Evolutionary conservation across 2,329 filamentous ascomycete species (phyloP), one percentile per base, ranked within the genome.

Genomic region (Metarhizium sp.): DNA sequence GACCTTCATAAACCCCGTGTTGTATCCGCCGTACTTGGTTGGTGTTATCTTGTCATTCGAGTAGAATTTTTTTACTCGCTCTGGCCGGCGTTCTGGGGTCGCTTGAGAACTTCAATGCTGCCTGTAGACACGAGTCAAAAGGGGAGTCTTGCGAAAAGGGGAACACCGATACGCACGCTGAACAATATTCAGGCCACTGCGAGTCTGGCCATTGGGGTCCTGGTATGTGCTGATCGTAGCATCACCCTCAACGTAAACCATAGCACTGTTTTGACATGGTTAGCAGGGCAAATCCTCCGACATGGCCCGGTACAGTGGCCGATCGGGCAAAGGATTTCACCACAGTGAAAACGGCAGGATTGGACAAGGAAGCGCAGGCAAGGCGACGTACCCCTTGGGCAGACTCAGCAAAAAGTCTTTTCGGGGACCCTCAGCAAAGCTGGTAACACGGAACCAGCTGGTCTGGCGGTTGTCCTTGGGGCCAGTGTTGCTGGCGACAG

Each of bases 161-260:
- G 10, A 29, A 10, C 25, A 6, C 4, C 42, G 36, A 58, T 25
- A 78, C 88, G 66, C 84, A 95, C 92, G 86, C 75, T 96, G 90
- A 52, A 87, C 71, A 64, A 97, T 77, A 71, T 77, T 92, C 66
- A 96, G 69, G 51, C 74, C 67, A 54, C 72, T 81, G 62, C 77
- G 78, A 63, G 75, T 81, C 71, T 86, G 86, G 69, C 89, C 89
- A 50, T 94, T 87, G 56, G 75, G 69, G 62, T 87, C 85, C 62
- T 87, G 80, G 68, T 83, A 92, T 48, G 71, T 75, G 62, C 74
- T 78, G 74, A 92, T 84, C 61, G 74, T 75, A 59, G 86, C 87
- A 59, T 96, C 90, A 48, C 88, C 92, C 71, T 97, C 92, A 51
- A 97, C 76, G 66, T 83, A 90, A 59, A 99, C 78, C 52, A 90